Evolutionary conservation across 83 land plant genomes (phyloP).

Genomic region (Diphasiastrum complanatum): DNA sequence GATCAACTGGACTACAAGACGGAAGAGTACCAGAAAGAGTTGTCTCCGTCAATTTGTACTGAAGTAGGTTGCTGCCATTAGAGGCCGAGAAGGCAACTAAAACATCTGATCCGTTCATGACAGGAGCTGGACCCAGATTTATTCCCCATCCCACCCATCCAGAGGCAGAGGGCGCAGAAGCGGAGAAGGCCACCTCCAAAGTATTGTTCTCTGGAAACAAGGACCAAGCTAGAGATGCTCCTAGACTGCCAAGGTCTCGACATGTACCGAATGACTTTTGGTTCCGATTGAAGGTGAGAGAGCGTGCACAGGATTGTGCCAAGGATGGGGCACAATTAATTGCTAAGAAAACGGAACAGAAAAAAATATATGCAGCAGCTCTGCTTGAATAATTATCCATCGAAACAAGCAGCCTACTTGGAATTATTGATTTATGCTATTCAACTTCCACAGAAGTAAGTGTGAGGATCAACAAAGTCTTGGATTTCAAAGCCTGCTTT

Average conservation of each 20-base stretch:
- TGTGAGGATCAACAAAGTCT: too few relatives aligned
- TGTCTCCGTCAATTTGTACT: slow-evolving; percentile 48
- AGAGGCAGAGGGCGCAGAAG: slow-evolving; percentile 42
- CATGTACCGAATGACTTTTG: not conserved
- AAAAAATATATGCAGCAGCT: too few relatives aligned
- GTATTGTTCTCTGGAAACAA: slow-evolving; percentile 28
- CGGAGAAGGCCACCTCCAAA: slow-evolving; percentile 43
- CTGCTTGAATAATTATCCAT: too few relatives aligned
- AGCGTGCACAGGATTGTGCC: too few relatives aligned
- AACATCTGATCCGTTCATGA: slow-evolving; percentile 62
- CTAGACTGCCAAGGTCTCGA: slow-evolving; percentile 46
- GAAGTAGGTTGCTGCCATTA: slow-evolving; percentile 39
- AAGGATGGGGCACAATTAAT: too few relatives aligned
- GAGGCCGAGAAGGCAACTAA: slow-evolving; percentile 62
- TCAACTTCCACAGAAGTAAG: too few relatives aligned
- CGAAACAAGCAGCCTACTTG: too few relatives aligned
- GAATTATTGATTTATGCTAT: too few relatives aligned
- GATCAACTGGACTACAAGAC: slow-evolving; percentile 42
- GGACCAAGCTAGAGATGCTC: slow-evolving; percentile 64
- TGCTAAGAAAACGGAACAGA: too few relatives aligned
- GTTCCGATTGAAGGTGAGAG: too few relatives aligned
- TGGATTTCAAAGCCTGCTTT: too few relatives aligned
- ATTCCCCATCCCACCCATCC: slow-evolving; percentile 91
- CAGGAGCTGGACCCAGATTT: slow-evolving; percentile 46
- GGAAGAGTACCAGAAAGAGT: slow-evolving; percentile 36